Percentiles rank a stretch among this genome's conserved stretches.
Conservation (phyloP, 2,329 filamentous ascomycete species). For the Trichophyton equinum region DNA sequence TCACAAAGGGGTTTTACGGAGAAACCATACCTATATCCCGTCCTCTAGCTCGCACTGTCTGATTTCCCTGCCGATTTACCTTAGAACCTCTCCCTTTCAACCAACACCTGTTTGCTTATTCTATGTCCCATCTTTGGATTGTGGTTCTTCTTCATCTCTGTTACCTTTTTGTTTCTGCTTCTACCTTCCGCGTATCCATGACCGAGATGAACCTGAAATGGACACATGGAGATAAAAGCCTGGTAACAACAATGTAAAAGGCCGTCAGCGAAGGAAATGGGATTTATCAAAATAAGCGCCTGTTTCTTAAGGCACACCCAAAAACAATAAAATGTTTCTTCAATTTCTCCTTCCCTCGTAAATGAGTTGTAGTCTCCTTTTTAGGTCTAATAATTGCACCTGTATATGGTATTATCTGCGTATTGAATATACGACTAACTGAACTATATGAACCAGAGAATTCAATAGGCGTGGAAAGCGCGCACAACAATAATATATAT, state of each 20-base stretch:
- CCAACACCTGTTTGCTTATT: constrained; percentile 7
- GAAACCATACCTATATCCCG: not conserved
- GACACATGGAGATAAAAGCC: not conserved
- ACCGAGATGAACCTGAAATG: not conserved
- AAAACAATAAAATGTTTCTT: constrained; percentile 6
- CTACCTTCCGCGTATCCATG: not conserved
- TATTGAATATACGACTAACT: too few relatives aligned
- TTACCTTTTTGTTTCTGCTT: not conserved
- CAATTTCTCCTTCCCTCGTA: not conserved
- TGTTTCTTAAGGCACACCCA: constrained; percentile 15
- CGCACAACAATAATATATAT: too few relatives aligned
- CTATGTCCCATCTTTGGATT: constrained; percentile 6
- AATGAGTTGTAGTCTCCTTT: not conserved
- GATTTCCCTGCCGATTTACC: constrained; percentile 6
- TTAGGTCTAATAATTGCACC: not conserved
- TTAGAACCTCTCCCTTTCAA: not conserved
- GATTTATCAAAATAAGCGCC: constrained; percentile 12
- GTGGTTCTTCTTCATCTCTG: not conserved
- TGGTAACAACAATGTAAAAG: not conserved
- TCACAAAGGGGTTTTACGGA: not conserved
- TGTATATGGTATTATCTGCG: too few relatives aligned
- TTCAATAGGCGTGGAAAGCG: too few relatives aligned
- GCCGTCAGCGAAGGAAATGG: constrained; percentile 3
- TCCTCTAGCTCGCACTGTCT: not conserved
- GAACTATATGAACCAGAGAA: too few relatives aligned